Evolutionary conservation across 2,329 filamentous ascomycete genomes (phyloP).

Genomic region (Fusarium poae): DNA sequence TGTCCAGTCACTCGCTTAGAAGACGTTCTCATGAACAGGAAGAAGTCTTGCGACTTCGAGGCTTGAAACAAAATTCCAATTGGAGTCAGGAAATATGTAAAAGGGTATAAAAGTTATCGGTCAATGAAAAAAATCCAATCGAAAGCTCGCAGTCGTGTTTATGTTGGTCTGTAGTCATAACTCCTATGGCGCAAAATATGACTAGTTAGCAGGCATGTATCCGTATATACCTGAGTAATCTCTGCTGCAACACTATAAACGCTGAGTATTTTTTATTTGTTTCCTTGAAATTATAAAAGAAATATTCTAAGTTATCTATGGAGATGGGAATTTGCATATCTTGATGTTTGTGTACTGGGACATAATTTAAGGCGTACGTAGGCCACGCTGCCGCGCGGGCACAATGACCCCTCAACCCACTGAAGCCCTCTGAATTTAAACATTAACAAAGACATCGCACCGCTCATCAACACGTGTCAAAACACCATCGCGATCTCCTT

Average conservation of each 20-base stretch:
- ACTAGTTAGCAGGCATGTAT: not conserved
- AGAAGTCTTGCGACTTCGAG: slow-evolving; percentile 33
- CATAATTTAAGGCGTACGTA: not conserved
- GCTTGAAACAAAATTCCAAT: slow-evolving; percentile 17
- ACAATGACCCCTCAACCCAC: slow-evolving; percentile 7
- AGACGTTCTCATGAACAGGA: slow-evolving; percentile 25
- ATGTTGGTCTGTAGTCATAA: not conserved
- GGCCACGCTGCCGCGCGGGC: too few relatives aligned
- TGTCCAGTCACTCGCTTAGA: slow-evolving; percentile 44
- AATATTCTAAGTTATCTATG: not conserved
- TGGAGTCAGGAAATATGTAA: slow-evolving; percentile 22
- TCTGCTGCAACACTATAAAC: not conserved
- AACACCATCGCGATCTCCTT: slow-evolving; percentile 2
- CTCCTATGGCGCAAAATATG: not conserved
- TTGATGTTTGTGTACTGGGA: not conserved
- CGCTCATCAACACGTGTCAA: slow-evolving; percentile 37
- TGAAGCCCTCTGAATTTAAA: slow-evolving; percentile 20
- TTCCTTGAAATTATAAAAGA: not conserved
- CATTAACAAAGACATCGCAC: slow-evolving; percentile 3
- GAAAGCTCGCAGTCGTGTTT: not conserved
- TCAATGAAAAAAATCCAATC: slow-evolving; percentile 14
- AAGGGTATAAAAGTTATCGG: slow-evolving; percentile 30
- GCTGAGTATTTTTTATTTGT: not conserved
- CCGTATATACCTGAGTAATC: not conserved
- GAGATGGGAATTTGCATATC: not conserved